Evolutionary conservation across 2,329 filamentous ascomycete genomes (phyloP), one percentile per base, ranked within the genome.

Genomic region (Metarhizium humberi): DNA sequence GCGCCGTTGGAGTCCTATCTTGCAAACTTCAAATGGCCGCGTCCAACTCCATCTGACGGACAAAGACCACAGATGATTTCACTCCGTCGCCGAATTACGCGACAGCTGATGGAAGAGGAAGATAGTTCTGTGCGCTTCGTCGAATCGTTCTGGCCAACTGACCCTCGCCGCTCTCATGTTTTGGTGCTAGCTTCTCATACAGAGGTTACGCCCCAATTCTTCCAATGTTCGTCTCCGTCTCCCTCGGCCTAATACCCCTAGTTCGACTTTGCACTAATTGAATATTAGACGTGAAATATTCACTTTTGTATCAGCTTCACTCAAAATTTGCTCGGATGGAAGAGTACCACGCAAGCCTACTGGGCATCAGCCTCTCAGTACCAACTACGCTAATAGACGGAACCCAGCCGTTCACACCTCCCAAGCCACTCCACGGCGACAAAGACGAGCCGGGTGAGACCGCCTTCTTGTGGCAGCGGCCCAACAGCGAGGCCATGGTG

Each of bases 71-170:
- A 73, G 51, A 76, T 78, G 66, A 71, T 96, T 16, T 86, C 84
- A 0, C 72, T 97, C 18, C 84, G 88, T 30, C 90, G 88, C 59
- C 86, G 90, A 34, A 85, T 96, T 47, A 75, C 81, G 11, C 76
- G 76, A 42, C 74, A 79, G 50, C 75, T 75, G 50, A 64, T 86
- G 58, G 83, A 77, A 6, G 78, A 87, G 47, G 83, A 88, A 59
- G 86, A 92, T 61, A 85, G 86, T 55, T 85, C 90, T 0, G 75
- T 86, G 16, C 84, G 86, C 29, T 88, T 92, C 56, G 73, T 96
- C 5, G 92, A 97, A 72, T 87, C 89, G 0, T 96, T 95, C 68
- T 97, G 91, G 78, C 92, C 94, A 2, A 72, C 75, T 3, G 76
- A 83, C 56, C 76, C 83, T 5, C 67, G 69, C 2, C 71, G 82